Percentiles rank a stretch among this genome's conserved stretches.
These are phyloP conservation scores for Biscutella laevigata DNA, from an alignment of 441 rosid species.

Conservation along the genomic window DNA sequence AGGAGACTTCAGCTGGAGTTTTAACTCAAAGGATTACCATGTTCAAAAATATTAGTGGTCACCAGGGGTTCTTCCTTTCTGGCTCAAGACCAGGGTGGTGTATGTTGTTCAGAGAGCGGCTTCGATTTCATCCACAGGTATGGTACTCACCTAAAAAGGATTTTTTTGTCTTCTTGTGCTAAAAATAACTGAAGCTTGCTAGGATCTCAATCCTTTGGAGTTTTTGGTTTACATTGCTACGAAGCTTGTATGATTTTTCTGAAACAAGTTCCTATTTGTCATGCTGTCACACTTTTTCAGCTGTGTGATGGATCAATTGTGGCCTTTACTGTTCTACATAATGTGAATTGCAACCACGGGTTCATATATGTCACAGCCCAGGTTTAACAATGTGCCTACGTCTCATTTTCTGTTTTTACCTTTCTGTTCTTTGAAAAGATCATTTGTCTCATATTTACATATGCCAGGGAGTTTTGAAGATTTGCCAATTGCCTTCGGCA, in stretches of 20 bases:
- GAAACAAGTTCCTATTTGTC: constrained; percentile 13
- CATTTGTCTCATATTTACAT: constrained; percentile 17
- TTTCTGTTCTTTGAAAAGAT: constrained; percentile 1
- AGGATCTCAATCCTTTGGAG: neutral
- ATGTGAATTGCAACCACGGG: constrained; percentile 94
- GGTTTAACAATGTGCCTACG: constrained; percentile 36
- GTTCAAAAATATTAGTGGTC: constrained; percentile 78
- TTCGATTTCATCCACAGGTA: constrained; percentile 96
- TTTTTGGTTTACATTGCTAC: neutral
- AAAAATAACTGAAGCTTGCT: constrained; percentile 5
- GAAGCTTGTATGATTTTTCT: neutral
- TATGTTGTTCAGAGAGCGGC: constrained; percentile 88
- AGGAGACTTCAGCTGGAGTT: constrained; percentile 51
- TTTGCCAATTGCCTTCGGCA: constrained; percentile 78
- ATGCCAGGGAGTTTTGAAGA: constrained; percentile 80
- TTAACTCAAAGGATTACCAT: constrained; percentile 62
- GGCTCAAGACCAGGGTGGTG: constrained; percentile 96
- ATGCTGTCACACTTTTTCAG: constrained; percentile 42
- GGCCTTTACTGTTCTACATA: constrained; percentile 97
- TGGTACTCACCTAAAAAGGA: constrained; percentile 16
- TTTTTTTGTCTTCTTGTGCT: constrained; percentile 1
- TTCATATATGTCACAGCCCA: constrained; percentile 92
- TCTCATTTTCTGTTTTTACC: constrained; percentile 8
- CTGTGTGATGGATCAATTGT: constrained; percentile 87
- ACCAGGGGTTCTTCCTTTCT: constrained; percentile 89